Base-by-base conservation (phyloP, 208 protist genomes). In the Endotrypanum monterogeii region DNA sequence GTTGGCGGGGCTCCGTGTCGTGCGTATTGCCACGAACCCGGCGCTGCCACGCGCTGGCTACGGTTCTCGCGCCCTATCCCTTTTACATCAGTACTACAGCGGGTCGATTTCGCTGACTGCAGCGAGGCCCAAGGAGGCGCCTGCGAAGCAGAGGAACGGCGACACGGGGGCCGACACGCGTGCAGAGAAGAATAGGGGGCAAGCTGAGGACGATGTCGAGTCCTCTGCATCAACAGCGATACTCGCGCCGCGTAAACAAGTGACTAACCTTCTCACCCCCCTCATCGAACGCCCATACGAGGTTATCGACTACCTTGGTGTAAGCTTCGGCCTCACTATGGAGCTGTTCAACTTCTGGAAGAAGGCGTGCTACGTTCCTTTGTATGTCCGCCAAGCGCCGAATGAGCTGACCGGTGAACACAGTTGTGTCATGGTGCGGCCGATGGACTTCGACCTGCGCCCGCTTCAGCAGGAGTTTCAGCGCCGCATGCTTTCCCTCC, bases 361-460 rank as follows among this genome's bases (percentile, higher is more conserved):
- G 62, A 86, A 91, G 44, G 73, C 71, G 51, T 91, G 88, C 20
- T 99, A 95, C 70, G 56, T 84, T 46, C 87, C 96, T 1, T 79
- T 99, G 14, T 99, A 99, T 82, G 74, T 99, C 57, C 89, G 98
- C 6, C 94, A 98, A 73, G 87, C 83, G 14, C 58, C 89, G 18
- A 99, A 99, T 80, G 98, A 99, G 68, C 83, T 99, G 28, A 99
- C 99, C 16, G 99, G 99, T 6, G 99, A 99, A 91, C 97, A 99
- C 86, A 98, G 99, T 54, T 98, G 95, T 67, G 99, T 99, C 54
- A 99, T 99, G 98, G 77, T 99, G 41, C 83, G 78, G 25, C 83
- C 90, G 7, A 83, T 96, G 68, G 92, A 85, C 57, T 88, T 94
- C 70, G 84, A 92, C 51, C 44, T 96, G 18, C 35, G 67, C 20